phyloP scores from a whole-genome alignment of 345 rosid genomes.

The Populus nigra region DNA sequence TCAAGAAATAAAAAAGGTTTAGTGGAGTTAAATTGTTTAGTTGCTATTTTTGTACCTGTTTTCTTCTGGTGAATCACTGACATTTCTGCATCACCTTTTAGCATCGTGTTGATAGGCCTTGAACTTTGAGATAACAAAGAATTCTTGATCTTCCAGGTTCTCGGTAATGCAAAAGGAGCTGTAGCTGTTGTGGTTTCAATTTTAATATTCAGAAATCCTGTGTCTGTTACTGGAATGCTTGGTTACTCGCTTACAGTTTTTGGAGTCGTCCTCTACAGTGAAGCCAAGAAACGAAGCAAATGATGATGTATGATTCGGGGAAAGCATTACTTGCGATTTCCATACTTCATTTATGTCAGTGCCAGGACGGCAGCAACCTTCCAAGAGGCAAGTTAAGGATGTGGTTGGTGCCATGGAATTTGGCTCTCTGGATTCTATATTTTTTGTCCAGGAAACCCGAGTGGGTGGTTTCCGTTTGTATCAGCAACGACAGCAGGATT shows the following conservation, averaged over 20 bases:
- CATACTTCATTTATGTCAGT: slow-evolving; percentile 25
- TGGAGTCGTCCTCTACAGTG: slow-evolving; percentile 93
- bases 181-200: slow-evolving; percentile 97
- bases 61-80: not conserved
- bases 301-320: slow-evolving; percentile 32
- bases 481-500: slow-evolving; percentile 44
- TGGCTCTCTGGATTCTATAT: slow-evolving; percentile 19
- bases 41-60: not conserved
- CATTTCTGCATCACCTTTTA: not conserved
- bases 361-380: slow-evolving; percentile 24
- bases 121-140: not conserved
- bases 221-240: slow-evolving; percentile 96
- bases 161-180: slow-evolving; percentile 99
- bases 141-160: slow-evolving; percentile 52
- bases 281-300: slow-evolving; percentile 96
- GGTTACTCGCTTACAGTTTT: slow-evolving; percentile 87
- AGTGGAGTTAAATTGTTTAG: not conserved
- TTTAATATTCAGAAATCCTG: slow-evolving; percentile 91
- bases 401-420: slow-evolving; percentile 30
- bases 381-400: slow-evolving; percentile 14
- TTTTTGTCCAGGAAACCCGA: slow-evolving; percentile 31
- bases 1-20: not conserved
- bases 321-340: not conserved
- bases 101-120: not conserved
- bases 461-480: slow-evolving; percentile 38